Conservation (phyloP, 2,329 filamentous ascomycete species). For the Claviceps lovelessii region DNA sequence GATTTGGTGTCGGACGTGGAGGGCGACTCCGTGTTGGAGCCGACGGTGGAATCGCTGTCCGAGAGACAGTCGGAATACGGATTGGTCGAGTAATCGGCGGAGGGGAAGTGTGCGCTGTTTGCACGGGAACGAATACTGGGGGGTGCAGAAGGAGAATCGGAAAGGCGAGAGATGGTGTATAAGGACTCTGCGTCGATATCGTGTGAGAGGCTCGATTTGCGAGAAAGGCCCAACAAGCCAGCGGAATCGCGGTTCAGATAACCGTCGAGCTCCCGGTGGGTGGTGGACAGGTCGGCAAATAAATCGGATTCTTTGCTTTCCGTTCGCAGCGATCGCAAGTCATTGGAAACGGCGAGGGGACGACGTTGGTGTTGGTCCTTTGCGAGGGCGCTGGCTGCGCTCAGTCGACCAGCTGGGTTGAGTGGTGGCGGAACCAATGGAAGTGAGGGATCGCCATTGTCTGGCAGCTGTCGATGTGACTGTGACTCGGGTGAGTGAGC, state of each 20-base stretch:
- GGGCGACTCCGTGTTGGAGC: neutral
- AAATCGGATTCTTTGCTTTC: slow-evolving; percentile 6
- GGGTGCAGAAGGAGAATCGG: neutral
- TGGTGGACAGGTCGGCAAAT: slow-evolving; percentile 7
- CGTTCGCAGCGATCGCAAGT: neutral
- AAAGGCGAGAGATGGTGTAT: slow-evolving; percentile 1
- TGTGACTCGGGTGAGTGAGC: neutral
- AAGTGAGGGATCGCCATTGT: neutral
- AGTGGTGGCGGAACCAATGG: slow-evolving; percentile 3
- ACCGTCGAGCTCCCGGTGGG: slow-evolving; percentile 7
- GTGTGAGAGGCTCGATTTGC: neutral
- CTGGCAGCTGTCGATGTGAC: neutral
- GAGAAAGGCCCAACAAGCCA: neutral
- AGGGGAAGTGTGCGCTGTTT: neutral
- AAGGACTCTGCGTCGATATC: slow-evolving; percentile 3
- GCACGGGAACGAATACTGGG: neutral
- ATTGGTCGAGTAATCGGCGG: neutral
- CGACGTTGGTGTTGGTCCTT: neutral
- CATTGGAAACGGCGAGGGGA: neutral
- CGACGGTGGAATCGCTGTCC: neutral
- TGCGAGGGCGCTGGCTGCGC: neutral
- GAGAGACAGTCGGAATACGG: neutral
- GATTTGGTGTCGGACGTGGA: neutral
- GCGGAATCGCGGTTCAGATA: slow-evolving; percentile 4
- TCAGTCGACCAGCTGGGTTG: slow-evolving; percentile 2